Percentiles rank a stretch among this genome's conserved stretches.
These are phyloP conservation scores for Ammopiptanthus mongolicus DNA, from an alignment of 306 rosid species.

Conservation along the genomic window DNA sequence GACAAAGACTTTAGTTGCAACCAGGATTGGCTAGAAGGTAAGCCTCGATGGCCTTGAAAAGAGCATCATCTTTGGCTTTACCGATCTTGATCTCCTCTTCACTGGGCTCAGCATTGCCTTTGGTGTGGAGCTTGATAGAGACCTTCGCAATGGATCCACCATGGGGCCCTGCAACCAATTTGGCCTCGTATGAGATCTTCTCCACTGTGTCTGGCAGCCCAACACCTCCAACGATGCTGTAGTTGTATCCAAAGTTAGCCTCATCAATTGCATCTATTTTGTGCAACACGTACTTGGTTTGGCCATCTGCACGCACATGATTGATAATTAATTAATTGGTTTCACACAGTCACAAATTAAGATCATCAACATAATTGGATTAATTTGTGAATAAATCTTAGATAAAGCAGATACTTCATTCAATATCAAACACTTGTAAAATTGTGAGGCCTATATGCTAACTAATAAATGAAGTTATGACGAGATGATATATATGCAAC, in stretches of 20 bases:
- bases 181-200: conserved; percentile 20
- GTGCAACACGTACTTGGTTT: conserved; percentile 14
- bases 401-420: too few relatives aligned
- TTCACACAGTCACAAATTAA: too few relatives aligned
- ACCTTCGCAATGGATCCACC: neutral
- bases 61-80: neutral
- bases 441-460: too few relatives aligned
- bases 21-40: conserved; percentile 5
- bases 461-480: too few relatives aligned
- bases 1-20: neutral
- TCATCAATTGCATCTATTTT: conserved; percentile 20
- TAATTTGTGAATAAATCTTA: too few relatives aligned
- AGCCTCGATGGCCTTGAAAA: conserved; percentile 7
- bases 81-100: conserved; percentile 15
- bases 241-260: conserved; percentile 18
- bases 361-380: too few relatives aligned
- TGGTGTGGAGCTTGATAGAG: neutral
- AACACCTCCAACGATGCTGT: conserved; percentile 27
- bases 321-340: too few relatives aligned
- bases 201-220: neutral
- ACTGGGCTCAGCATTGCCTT: neutral
- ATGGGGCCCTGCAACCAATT: conserved; percentile 2
- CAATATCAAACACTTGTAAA: too few relatives aligned
- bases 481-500: too few relatives aligned
- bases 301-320: conserved; percentile 7